Evolutionary conservation across 2,329 filamentous ascomycete genomes (phyloP).

Genomic region (Cladosporium phlei): DNA sequence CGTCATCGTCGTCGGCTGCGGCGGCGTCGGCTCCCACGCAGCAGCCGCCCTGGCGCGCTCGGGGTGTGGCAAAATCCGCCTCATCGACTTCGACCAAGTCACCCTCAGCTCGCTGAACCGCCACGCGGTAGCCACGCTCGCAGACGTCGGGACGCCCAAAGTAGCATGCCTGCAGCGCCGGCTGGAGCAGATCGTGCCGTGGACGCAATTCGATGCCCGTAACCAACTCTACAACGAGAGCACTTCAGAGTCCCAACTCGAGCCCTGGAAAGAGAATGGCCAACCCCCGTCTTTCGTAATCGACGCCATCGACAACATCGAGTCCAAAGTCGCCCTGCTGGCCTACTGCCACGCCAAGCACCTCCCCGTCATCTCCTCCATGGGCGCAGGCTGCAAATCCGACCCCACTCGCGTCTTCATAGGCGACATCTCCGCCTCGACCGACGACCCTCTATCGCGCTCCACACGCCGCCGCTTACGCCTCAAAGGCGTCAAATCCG

Average conservation of each 20-base stretch:
- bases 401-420: constrained; percentile 78
- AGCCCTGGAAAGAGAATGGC: constrained; percentile 53
- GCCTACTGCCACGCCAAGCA: constrained; percentile 77
- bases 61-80: constrained; percentile 77
- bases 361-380: constrained; percentile 82
- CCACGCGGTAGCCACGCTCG: constrained; percentile 90
- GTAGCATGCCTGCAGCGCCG: constrained; percentile 77
- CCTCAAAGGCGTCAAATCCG: constrained; percentile 68
- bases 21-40: constrained; percentile 91
- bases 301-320: constrained; percentile 97
- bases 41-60: constrained; percentile 80
- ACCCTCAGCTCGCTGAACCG: constrained; percentile 89
- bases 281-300: constrained; percentile 80
- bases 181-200: constrained; percentile 81
- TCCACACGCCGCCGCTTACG: constrained; percentile 77
- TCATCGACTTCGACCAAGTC: constrained; percentile 97
- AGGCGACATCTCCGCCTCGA: constrained; percentile 82
- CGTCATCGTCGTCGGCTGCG: constrained; percentile 85
- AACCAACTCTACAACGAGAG: constrained; percentile 75
- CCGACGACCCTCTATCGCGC: constrained; percentile 82
- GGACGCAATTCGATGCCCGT: constrained; percentile 81
- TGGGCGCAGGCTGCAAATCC: constrained; percentile 95
- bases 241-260: constrained; percentile 63
- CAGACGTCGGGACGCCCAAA: constrained; percentile 89
- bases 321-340: constrained; percentile 86